Base-by-base conservation (phyloP, 2,329 filamentous ascomycete genomes). In the Exophiala viscosa region DNA sequence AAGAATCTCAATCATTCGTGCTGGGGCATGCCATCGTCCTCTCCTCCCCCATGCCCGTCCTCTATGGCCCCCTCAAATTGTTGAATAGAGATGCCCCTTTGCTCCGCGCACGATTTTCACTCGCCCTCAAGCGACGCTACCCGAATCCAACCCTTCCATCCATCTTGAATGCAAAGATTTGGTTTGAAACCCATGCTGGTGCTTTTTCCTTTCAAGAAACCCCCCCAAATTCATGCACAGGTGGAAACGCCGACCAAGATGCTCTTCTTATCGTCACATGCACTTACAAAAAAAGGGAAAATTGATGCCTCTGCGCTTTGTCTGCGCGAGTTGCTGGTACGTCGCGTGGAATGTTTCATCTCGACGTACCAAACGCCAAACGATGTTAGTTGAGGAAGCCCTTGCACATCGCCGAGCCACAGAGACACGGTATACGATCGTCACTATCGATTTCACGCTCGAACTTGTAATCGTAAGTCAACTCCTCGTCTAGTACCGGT, bases 391-490 rank as follows among this genome's bases (percentile, higher is more conserved):
- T 99, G 73, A 99, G 88, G 77, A 97, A 99, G 59, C 93, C 93
- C 78, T 99, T 99, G 78, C 93, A 99, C 43, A 90, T 90, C 28
- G 91, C 84, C 39, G 92, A 96, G 55, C 93, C 93, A 71, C 93
- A 99, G 45, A 99, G 84, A 76, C 93, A 99, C 45, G 93, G 93
- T 64, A 99, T 96, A 60, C 93, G 89, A 71, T 99, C 93, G 59
- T 90, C 83, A 63, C 90, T 95, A 66, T 90, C 90, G 66, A 95
- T 89, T 73, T 99, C 93, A 64, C 93, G 88, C 76, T 99, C 93
- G 70, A 99, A 99, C 73, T 99, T 99, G 81, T 99, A 99, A 76
- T 99, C 93, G 76, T 99, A 99, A 2, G 93, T 99, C 69, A 99
- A 84, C 77, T 99, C 93, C 74, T 99, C 93, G 69, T 96, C 93